Conservation (phyloP, 495 filamentous ascomycete genomes). For the Lepraria neglecta region DNA sequence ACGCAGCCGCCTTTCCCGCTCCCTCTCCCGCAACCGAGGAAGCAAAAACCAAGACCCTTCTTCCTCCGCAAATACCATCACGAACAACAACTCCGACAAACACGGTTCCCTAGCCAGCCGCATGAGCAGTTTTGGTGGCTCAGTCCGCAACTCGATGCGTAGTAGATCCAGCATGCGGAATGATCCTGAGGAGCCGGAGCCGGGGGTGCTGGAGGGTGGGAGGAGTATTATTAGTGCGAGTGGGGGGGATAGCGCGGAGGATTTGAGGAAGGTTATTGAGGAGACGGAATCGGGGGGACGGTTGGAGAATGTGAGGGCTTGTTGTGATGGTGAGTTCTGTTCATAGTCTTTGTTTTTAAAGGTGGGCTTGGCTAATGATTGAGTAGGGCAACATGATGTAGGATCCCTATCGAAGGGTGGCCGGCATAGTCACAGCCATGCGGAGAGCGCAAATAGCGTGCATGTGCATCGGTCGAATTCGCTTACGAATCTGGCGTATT, state of each 20-base stretch:
- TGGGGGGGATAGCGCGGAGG: constrained; percentile 63
- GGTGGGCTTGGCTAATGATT: constrained; percentile 28
- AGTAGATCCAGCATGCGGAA: constrained; percentile 25
- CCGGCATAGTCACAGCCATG: constrained; percentile 15
- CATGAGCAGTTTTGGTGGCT: constrained; percentile 12
- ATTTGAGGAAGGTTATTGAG: constrained; percentile 68
- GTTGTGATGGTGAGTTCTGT: constrained; percentile 81
- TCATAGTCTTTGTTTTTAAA: not conserved
- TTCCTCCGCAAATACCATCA: not conserved
- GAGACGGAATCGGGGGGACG: constrained; percentile 50
- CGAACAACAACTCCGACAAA: constrained; percentile 3
- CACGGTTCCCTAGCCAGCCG: constrained; percentile 16
- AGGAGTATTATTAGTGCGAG: constrained; percentile 31
- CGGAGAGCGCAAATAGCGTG: constrained; percentile 15
- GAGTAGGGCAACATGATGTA: constrained; percentile 69
- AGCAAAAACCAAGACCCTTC: constrained; percentile 4
- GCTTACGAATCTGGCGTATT: constrained; percentile 16
- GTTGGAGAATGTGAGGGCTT: constrained; percentile 92
- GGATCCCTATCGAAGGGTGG: constrained; percentile 42
- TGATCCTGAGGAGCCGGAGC: constrained; percentile 28
- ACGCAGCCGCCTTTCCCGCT: constrained; percentile 21
- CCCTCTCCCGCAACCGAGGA: constrained; percentile 20
- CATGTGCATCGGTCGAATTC: constrained; percentile 12
- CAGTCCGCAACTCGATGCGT: constrained; percentile 24
- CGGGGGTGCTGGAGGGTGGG: constrained; percentile 41